Percentiles rank a stretch among this genome's conserved stretches.
phyloP scores from a whole-genome alignment of 495 filamentous ascomycete species.

The Penicillium lividum region DNA sequence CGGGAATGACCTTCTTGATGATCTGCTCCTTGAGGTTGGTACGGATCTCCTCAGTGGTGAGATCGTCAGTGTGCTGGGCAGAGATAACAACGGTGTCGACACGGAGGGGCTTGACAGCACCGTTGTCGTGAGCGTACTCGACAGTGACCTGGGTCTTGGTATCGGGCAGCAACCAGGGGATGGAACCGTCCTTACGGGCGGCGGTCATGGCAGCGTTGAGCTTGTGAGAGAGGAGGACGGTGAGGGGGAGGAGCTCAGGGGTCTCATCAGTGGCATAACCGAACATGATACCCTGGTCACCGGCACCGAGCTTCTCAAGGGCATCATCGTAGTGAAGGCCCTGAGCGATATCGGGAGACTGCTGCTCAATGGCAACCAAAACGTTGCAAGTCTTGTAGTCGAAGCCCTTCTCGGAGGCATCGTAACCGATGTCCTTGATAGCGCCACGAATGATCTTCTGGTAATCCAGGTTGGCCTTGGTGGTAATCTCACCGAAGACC shows the following conservation, averaged over 20 bases:
- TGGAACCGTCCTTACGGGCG: constrained; percentile 79
- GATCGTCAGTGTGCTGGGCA: constrained; percentile 86
- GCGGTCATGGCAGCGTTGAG: constrained; percentile 90
- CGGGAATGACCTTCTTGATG: constrained; percentile 89
- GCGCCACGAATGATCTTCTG: constrained; percentile 93
- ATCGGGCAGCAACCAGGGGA: constrained; percentile 95
- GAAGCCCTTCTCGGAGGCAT: constrained; percentile 95
- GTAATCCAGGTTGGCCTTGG: constrained; percentile 93
- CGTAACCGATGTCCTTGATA: constrained; percentile 98
- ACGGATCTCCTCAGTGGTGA: constrained; percentile 90
- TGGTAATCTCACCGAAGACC: constrained; percentile 99
- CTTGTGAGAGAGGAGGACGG: constrained; percentile 90
- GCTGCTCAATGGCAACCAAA: constrained; percentile 97
- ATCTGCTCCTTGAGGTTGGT: constrained; percentile 98
- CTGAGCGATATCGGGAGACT: constrained; percentile 98
- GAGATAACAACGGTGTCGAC: constrained; percentile 97
- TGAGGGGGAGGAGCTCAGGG: constrained; percentile 92
- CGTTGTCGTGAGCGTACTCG: constrained; percentile 95
- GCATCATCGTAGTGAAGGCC: constrained; percentile 96
- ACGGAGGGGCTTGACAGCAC: constrained; percentile 86
- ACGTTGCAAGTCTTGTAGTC: constrained; percentile 99
- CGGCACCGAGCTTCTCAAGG: constrained; percentile 95
- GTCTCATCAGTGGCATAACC: constrained; percentile 99
- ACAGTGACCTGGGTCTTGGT: constrained; percentile 99
- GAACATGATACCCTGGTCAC: constrained; percentile 99